Evolutionary conservation across 208 protist species (phyloP), one percentile per base, ranked within the genome.

Genomic region (Trypanosomatidae sp.): DNA sequence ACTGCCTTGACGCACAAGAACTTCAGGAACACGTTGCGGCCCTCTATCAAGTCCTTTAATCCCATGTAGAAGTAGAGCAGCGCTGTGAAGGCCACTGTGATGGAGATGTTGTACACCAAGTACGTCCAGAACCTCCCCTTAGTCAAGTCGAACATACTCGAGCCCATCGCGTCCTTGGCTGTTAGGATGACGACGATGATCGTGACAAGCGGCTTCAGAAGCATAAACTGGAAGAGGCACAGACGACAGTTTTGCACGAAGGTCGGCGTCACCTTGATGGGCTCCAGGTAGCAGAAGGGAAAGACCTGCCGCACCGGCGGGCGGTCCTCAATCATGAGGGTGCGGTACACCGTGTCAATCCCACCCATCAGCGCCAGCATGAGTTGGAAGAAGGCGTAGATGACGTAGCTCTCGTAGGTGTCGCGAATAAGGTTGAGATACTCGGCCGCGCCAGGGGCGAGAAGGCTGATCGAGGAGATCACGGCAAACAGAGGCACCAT

Each of bases 341-440:
- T 82, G 39, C 91, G 86, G 76, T 95, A 93, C 52, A 95, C 80
- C 3, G 91, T 91, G 80, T 96, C 92, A 66, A 91, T 84, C 52
- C 94, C 93, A 28, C 92, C 96, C 86, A 98, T 92, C 25, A 97
- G 90, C 36, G 90, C 95, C 30, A 98, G 88, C 89, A 98, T 97
- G 19, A 98, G 84, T 68, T 91, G 88, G 74, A 98, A 96, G 79
- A 98, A 98, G 79, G 90, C 87, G 82, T 98, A 98, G 64, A 98
- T 92, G 62, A 89, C 96, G 79, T 98, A 98, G 79, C 93, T 96
- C 76, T 98, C 94, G 82, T 98, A 98, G 15, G 87, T 85, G 73
- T 98, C 94, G 8, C 95, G 91, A 52, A 97, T 82, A 2, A 98
- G 70, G 65, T 97, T 96, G 53, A 98, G 86, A 75, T 98, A 98